Base-by-base conservation (phyloP, 2,329 filamentous ascomycete species). In the Cytospora paraplurivora region DNA sequence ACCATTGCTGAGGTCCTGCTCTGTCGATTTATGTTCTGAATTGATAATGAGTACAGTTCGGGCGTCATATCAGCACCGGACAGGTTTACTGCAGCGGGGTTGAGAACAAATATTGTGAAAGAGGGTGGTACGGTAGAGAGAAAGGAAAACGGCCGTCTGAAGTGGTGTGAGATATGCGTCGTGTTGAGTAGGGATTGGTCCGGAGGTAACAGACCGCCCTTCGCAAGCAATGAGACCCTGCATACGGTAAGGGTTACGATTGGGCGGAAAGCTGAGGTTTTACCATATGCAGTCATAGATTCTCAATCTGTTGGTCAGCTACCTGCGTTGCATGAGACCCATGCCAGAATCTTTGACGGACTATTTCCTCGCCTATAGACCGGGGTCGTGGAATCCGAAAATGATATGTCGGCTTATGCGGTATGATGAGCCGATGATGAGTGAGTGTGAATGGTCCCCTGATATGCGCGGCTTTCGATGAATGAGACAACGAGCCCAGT, bases 151-250 rank as follows among this genome's bases (percentile, higher is more conserved):
- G 35, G 51, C 35, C 32, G 38, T 54, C 38, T 50, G 37, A 61
- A 37, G 38, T 61, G 59, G 59, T 61, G 59, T 61, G 38, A 61
- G 59, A 61, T 50, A 55, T 55, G 59, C 59, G 27, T 61, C 59
- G 59, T 61, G 59, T 61, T 55, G 51, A 61, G 44, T 61, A 61
- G 38, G 59, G 59, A 61, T 61, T 61, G 59, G 59, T 61, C 59
- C 41, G 59, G 51, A 55, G n/a, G 37, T 21, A 51, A 55, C 38
- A 61, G 59, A 55, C 59, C 59, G 59, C 59, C 59, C 51, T 61
- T 61, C 49, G 51, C 34, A 17, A 61, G 53, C 51, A 33, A 51
- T 55, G 51, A 55, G 49, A 61, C 59, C 59, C 59, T 61, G 59
- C 59, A 61, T 38, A 56, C 37, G 59, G 51, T 41, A 41, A 55